Evolutionary conservation across 495 filamentous ascomycete species (phyloP), one percentile per base, ranked within the genome.

Genomic region (Penicillium malachiteum): DNA sequence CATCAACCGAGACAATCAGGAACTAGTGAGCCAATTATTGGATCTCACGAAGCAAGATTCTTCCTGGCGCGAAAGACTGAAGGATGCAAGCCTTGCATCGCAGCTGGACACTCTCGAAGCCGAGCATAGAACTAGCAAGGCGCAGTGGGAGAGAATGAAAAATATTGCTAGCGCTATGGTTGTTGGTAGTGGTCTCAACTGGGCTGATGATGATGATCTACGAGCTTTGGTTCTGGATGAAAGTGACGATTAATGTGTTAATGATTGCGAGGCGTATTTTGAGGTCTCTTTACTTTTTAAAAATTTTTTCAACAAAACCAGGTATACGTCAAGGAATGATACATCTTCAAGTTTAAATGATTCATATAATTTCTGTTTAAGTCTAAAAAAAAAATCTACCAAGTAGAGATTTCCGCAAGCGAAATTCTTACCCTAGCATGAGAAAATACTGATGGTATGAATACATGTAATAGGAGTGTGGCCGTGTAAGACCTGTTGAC

Each of bases 181-280:
- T 33, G 90, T 87, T 18, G 90, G 87, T 7, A 96, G 91, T 67
- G 92, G 91, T 41, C 72, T 94, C 34, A 83, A 96, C 59, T 96
- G 92, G 92, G 84, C 81, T 17, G 76, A 83, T 44, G 84, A 96
- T 68, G 81, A 84, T 39, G 77, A 74, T 49, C 75, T 96, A 51
- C 73, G 83, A 55, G 83, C 81, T 45, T 74, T 94, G 56, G 91
- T 96, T 17, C 75, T 96, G 51, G 89, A 92, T 68, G 80, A 84
- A 52, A 85, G 87, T 57, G 80, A 82, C 41, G 82, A 81, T 58
- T 77, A 57, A 73, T 60, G 63, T 44, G n/a, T 44, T 14, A 1
- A 47, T 17, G 12, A 43, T 32, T 48, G 46, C 21, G 12, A 30
- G 26, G 31, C 17, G 43, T 8, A 34, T 35, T 56, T 33, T 50